A percentile compares a stretch with the other conserved stretches of the same genome.
These are phyloP conservation scores for Penicillium diatomitis DNA, from an alignment of 495 filamentous ascomycete genomes.

Conservation along the genomic window DNA sequence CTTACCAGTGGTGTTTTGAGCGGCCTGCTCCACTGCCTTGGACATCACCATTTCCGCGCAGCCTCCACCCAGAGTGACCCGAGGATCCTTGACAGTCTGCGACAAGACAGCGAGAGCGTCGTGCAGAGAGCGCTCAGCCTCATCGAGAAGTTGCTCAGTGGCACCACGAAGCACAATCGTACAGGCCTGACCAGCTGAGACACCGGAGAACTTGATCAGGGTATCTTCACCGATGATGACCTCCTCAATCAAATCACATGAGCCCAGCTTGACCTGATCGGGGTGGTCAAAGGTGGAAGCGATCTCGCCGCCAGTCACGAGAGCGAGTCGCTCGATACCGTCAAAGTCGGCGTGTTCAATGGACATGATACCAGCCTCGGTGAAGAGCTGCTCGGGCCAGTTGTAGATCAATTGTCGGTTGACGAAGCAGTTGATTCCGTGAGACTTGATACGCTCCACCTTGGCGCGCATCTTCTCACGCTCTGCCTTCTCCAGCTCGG, in stretches of 20 bases:
- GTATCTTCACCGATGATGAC: slow-evolving; percentile 97
- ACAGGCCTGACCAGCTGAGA: slow-evolving; percentile 88
- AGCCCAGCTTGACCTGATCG: slow-evolving; percentile 89
- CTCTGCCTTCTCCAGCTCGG: slow-evolving; percentile 95
- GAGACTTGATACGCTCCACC: slow-evolving; percentile 96
- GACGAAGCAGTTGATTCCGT: slow-evolving; percentile 99
- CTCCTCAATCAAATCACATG: slow-evolving; percentile 94
- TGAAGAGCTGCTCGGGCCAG: slow-evolving; percentile 98
- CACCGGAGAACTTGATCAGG: slow-evolving; percentile 92
- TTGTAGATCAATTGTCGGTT: slow-evolving; percentile 99
- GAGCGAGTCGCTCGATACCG: slow-evolving; percentile 86
- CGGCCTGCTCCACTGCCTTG: slow-evolving; percentile 90
- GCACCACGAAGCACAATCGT: slow-evolving; percentile 95
- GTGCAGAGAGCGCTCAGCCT: slow-evolving; percentile 91
- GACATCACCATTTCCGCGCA: slow-evolving; percentile 99
- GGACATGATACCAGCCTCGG: slow-evolving; percentile 93
- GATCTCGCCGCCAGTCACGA: slow-evolving; percentile 96
- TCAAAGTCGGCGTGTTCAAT: slow-evolving; percentile 99
- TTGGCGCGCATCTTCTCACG: slow-evolving; percentile 98
- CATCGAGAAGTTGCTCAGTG: slow-evolving; percentile 92
- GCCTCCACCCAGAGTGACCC: slow-evolving; percentile 88
- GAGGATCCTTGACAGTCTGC: slow-evolving; percentile 90
- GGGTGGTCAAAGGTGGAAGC: slow-evolving; percentile 97
- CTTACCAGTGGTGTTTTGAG: slow-evolving; percentile 92
- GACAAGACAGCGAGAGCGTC: slow-evolving; percentile 95